Conservation (phyloP, 129 eudicot genomes). For the Flaveria ramosissima region DNA sequence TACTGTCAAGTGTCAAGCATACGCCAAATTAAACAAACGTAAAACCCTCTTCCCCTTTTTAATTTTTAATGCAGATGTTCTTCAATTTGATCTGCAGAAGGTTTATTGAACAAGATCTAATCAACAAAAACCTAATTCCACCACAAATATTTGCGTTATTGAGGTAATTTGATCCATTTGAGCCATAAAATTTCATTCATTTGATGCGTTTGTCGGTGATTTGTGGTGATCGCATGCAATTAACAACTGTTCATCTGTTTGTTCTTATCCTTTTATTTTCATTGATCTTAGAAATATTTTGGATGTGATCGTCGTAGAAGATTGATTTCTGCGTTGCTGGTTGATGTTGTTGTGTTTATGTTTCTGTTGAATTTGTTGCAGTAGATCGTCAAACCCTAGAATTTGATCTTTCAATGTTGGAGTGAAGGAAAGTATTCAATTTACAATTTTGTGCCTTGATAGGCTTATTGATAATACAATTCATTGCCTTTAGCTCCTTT, state of each 20-base stretch:
- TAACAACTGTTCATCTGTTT: slow-evolving; percentile 22
- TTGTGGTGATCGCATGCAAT: slow-evolving; percentile 37
- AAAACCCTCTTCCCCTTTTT: slow-evolving; percentile 40
- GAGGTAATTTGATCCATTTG: slow-evolving; percentile 26
- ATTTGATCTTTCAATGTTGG: slow-evolving; percentile 20
- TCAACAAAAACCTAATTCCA: background rate
- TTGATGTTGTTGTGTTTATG: slow-evolving; percentile 18
- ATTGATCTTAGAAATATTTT: slow-evolving; percentile 2
- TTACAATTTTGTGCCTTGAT: background rate
- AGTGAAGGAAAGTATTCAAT: background rate
- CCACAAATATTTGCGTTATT: background rate
- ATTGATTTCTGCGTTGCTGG: slow-evolving; percentile 5
- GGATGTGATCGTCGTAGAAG: slow-evolving; percentile 16
- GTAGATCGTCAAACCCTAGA: slow-evolving; percentile 35
- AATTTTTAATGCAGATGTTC: slow-evolving; percentile 16
- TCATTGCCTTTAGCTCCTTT: background rate
- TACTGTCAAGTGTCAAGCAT: background rate
- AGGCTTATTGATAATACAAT: background rate
- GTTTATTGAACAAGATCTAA: slow-evolving; percentile 7
- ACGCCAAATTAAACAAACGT: slow-evolving; percentile 33
- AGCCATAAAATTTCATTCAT: background rate
- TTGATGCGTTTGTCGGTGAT: slow-evolving; percentile 26
- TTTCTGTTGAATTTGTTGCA: slow-evolving; percentile 14
- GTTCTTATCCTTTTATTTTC: slow-evolving; percentile 20
- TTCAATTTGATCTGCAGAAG: background rate